Evolutionary conservation across 2,329 filamentous ascomycete species (phyloP).

Genomic region (Pestalotiopsis fici): DNA sequence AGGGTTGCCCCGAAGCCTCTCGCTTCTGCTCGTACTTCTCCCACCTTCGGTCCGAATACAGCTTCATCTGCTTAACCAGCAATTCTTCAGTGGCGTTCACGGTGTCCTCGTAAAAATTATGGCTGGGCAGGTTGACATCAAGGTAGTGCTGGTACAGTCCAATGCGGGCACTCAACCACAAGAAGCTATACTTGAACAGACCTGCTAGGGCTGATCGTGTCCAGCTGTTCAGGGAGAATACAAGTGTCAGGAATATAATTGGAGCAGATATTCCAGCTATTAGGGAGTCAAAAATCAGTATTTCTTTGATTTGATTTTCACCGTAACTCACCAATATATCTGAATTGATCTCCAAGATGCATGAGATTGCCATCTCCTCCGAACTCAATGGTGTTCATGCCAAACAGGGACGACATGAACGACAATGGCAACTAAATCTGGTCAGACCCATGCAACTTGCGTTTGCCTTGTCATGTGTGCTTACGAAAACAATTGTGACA

Average conservation of each 20-base stretch:
- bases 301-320: neutral
- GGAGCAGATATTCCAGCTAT: slow-evolving; percentile 25
- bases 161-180: neutral
- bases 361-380: slow-evolving; percentile 11
- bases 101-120: neutral
- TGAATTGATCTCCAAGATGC: slow-evolving; percentile 13
- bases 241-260: slow-evolving; percentile 23
- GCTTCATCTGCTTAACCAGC: neutral
- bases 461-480: slow-evolving; percentile 8
- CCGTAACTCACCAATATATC: slow-evolving; percentile 24
- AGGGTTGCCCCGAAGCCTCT: neutral
- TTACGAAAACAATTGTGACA: slow-evolving; percentile 47
- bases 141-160: neutral
- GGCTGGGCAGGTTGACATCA: neutral
- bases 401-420: slow-evolving; percentile 39
- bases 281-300: neutral
- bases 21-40: neutral
- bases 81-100: neutral
- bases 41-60: neutral
- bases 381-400: slow-evolving; percentile 34
- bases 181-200: neutral
- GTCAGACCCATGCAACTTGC: neutral
- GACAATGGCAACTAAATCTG: slow-evolving; percentile 34
- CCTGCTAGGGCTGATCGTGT: slow-evolving; percentile 13
- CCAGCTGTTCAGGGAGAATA: slow-evolving; percentile 22